phyloP scores from a whole-genome alignment of 192 early-diverging fungal species.

The Piromyces sp. region DNA sequence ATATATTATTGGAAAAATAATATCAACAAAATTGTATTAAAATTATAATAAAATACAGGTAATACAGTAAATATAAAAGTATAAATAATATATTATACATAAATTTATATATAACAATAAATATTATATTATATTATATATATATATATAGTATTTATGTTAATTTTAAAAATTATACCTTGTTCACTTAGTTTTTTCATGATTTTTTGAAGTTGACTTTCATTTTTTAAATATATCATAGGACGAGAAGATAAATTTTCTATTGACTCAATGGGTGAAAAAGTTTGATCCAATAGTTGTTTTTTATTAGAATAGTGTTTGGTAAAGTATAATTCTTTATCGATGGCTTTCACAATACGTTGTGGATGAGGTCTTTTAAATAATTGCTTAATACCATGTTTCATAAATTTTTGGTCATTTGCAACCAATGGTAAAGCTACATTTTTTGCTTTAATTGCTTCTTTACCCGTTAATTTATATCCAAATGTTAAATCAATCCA shows the following conservation, averaged over 20 bases:
- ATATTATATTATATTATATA: too few relatives aligned
- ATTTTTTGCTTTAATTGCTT: constrained; percentile 28
- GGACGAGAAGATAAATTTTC: background rate
- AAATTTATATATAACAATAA: too few relatives aligned
- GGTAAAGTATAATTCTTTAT: background rate
- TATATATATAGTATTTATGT: too few relatives aligned
- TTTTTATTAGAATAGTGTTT: background rate
- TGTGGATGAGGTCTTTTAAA: background rate
- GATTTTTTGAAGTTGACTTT: background rate
- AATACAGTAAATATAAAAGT: too few relatives aligned
- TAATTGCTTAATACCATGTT: background rate
- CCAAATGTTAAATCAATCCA: constrained; percentile 96
- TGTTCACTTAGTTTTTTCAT: background rate
- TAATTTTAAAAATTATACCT: background rate
- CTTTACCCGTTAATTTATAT: constrained; percentile 73
- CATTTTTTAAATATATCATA: background rate
- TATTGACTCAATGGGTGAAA: background rate
- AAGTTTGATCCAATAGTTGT: background rate
- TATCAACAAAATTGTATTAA: too few relatives aligned
- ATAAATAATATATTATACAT: too few relatives aligned
- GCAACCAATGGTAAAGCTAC: background rate
- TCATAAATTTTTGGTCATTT: background rate
- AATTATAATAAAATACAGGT: background rate
- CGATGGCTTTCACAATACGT: background rate
- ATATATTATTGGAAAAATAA: too few relatives aligned